Base-by-base conservation (phyloP, 2,329 filamentous ascomycete genomes). In the Plenodomus biglobosus region DNA sequence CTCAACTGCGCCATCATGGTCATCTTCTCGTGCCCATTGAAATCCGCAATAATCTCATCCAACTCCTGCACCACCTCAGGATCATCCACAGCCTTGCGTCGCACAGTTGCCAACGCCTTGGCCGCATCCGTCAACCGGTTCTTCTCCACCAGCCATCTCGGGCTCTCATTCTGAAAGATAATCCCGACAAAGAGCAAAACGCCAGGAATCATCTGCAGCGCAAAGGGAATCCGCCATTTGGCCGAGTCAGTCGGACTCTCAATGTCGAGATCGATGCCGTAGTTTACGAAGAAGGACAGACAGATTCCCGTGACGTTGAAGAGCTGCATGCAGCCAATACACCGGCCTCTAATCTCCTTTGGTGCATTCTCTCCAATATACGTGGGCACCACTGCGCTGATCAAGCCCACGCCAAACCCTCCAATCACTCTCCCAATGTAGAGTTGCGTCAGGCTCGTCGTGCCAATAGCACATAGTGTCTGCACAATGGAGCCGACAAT, bases 191-290 rank as follows among this genome's bases (percentile, higher is more conserved):
- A 58, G 42, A 82, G 74, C n/a, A 80, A 55, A 0, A 71, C 72
- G 15, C 78, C 78, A 0, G 79, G 79, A 1, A 81, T 69, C 45
- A 80, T 76, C 60, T 82, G 78, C 8, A 81, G 66, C 1, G 75
- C 77, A 18, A 81, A 78, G 0, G 79, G 78, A 3, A 80, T 68
- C 7, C 78, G 74, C 78, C 79, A 82, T 62, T 81, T 79, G n/a
- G 70, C 72, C 2, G 76, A 73, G 32, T 72, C 71, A 3, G 71
- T 64, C 5, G 51, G 46, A 10, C 62, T 48, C n/a, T 66, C 70
- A 43, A 80, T 73, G 40, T 75, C 72, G 20, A 74, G 65, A 17
- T 72, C 64, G 38, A 80, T 77, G 30, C 78, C 78, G 52, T 79
- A 81, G 61, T 80, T 78, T 44, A 80, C 73, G 66, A 79, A 80